Conservation (phyloP, 2,329 filamentous ascomycete genomes). For the Diaporthe vaccinii region DNA sequence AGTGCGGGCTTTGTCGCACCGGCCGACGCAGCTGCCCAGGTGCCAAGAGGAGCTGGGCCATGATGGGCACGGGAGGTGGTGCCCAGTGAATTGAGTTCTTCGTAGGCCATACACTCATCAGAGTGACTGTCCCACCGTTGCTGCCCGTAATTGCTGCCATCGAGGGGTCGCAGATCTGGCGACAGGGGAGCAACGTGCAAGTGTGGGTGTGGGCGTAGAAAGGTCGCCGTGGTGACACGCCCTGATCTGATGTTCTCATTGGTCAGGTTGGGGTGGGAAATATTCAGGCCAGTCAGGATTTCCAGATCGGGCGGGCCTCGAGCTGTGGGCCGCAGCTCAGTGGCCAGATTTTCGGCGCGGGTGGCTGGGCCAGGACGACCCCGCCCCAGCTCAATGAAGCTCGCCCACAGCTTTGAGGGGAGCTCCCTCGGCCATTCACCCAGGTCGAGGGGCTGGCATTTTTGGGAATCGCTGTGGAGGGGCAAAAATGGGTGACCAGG, state of each 20-base stretch:
- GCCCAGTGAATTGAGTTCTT: not conserved
- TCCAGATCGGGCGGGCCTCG: not conserved
- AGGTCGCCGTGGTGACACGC: not conserved
- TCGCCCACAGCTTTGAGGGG: not conserved
- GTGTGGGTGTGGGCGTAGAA: not conserved
- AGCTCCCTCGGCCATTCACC: not conserved
- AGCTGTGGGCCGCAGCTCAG: too few species aligned
- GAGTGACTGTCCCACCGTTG: not conserved
- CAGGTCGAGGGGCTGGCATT: not conserved
- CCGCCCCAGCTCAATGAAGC: not conserved
- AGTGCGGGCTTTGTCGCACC: not conserved
- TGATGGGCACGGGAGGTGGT: not conserved
- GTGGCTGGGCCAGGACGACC: not conserved
- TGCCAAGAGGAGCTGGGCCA: conserved; percentile 1
- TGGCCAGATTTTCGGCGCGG: not conserved
- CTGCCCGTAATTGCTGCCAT: not conserved
- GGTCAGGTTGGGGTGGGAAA: not conserved
- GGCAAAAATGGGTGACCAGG: not conserved
- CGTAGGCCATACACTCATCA: not conserved
- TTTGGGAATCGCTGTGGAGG: not conserved
- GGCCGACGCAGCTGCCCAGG: not conserved
- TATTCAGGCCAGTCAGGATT: not conserved
- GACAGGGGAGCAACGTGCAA: not conserved
- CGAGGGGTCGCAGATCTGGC: too few species aligned
- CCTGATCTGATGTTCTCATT: not conserved